A percentile compares a stretch with the other conserved stretches of the same genome.
Evolutionary conservation across 2,329 filamentous ascomycete species (phyloP).

Genomic region (Achaetomium macrosporum): DNA sequence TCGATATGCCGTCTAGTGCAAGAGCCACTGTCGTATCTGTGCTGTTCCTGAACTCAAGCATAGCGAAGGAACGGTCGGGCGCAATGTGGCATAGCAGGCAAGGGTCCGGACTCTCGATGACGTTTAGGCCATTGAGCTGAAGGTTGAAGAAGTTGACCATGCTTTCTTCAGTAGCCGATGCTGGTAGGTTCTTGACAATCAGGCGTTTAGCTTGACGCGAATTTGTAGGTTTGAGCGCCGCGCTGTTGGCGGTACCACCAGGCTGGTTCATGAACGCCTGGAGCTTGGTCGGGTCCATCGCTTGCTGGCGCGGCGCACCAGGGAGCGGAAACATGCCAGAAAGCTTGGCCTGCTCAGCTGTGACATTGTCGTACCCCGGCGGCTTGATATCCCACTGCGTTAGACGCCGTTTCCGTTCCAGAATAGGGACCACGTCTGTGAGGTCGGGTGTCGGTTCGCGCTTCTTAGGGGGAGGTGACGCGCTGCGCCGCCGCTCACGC

Average conservation of each 20-base stretch:
- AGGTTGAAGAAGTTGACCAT: conserved; percentile 88
- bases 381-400: conserved; percentile 99
- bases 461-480: conserved; percentile 78
- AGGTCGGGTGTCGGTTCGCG: conserved; percentile 94
- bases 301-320: conserved; percentile 87
- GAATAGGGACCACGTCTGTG: conserved; percentile 73
- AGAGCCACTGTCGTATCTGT: conserved; percentile 87
- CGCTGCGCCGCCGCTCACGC: conserved; percentile 64
- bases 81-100: conserved; percentile 80
- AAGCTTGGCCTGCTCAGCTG: conserved; percentile 95
- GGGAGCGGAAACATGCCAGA: conserved; percentile 99
- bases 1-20: conserved; percentile 81
- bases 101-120: conserved; percentile 76
- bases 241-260: conserved; percentile 61
- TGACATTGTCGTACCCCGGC: conserved; percentile 95
- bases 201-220: conserved; percentile 92
- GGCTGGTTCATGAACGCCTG: conserved; percentile 95
- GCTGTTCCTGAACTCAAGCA: conserved; percentile 84
- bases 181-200: conserved; percentile 76
- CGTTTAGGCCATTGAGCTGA: conserved; percentile 93
- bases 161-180: conserved; percentile 65
- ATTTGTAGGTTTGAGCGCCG: conserved; percentile 86
- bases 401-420: conserved; percentile 82
- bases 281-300: conserved; percentile 88
- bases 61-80: conserved; percentile 70